Conservation (phyloP, 2,329 filamentous ascomycete genomes). For the Pyrenophora tritici-repentis region DNA sequence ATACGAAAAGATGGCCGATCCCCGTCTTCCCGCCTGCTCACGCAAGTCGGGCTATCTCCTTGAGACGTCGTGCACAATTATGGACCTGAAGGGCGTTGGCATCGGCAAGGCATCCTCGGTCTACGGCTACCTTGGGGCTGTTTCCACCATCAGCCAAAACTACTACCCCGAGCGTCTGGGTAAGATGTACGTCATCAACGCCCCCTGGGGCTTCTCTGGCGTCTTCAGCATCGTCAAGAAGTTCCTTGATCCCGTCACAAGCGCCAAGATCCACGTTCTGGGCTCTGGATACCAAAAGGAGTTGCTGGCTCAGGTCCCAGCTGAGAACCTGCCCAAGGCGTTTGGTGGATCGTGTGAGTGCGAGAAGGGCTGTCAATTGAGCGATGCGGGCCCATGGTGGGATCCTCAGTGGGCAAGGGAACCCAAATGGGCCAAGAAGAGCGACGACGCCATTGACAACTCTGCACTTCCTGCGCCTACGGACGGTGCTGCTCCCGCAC, state of each 20-base stretch:
- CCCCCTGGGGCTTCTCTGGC: slow-evolving; percentile 87
- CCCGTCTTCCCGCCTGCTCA: slow-evolving; percentile 91
- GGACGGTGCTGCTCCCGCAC: slow-evolving; percentile 13
- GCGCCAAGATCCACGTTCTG: slow-evolving; percentile 92
- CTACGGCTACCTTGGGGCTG: slow-evolving; percentile 84
- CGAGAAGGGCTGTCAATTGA: slow-evolving; percentile 78
- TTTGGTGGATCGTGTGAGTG: slow-evolving; percentile 88
- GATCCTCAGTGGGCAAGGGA: slow-evolving; percentile 70
- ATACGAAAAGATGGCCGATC: slow-evolving; percentile 95
- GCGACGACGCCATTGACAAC: slow-evolving; percentile 39
- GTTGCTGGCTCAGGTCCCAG: slow-evolving; percentile 80
- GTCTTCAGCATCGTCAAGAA: slow-evolving; percentile 87
- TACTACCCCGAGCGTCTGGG: slow-evolving; percentile 98
- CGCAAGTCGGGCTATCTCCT: slow-evolving; percentile 87
- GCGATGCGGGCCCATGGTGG: slow-evolving; percentile 89
- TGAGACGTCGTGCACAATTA: slow-evolving; percentile 97
- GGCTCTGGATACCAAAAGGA: slow-evolving; percentile 81
- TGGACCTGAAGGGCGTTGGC: slow-evolving; percentile 95
- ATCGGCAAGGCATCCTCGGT: slow-evolving; percentile 80
- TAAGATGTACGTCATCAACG: slow-evolving; percentile 97
- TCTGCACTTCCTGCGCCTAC: slow-evolving; percentile 36
- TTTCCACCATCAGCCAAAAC: slow-evolving; percentile 91
- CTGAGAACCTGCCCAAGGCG: slow-evolving; percentile 84
- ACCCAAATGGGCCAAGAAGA: slow-evolving; percentile 54
- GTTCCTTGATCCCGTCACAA: slow-evolving; percentile 96